These are phyloP conservation scores for Fraxinus latifolia DNA, from an alignment of 305 asterid genomes.

Conservation along the genomic window DNA sequence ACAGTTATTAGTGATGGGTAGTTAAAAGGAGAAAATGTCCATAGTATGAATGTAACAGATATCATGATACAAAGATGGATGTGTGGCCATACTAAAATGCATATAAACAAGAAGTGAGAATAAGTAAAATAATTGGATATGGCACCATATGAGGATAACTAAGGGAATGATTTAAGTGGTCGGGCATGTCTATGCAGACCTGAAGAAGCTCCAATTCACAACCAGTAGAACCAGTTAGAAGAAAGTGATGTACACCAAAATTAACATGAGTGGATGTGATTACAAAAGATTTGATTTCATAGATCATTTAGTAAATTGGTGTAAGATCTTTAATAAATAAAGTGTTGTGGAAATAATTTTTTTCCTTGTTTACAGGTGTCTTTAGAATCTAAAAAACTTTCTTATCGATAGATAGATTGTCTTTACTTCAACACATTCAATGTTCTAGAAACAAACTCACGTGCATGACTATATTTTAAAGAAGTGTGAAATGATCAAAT, in stretches of 20 bases:
- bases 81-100: background rate
- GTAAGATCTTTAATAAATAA: background rate
- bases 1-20: background rate
- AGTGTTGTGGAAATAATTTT: conserved; percentile 4
- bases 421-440: background rate
- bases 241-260: background rate
- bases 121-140: background rate
- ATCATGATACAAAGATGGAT: background rate
- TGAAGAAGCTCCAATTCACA: background rate
- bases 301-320: background rate
- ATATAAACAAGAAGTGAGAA: background rate
- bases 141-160: background rate
- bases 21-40: background rate
- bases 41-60: background rate
- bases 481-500: conserved; percentile 1
- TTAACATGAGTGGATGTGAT: background rate
- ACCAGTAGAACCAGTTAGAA: background rate
- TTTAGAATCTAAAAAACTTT: conserved; percentile 8
- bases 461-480: background rate
- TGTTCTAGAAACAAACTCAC: conserved; percentile 7
- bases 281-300: background rate
- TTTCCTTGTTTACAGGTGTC: conserved; percentile 3
- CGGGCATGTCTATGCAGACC: background rate
- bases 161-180: background rate
- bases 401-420: background rate